Percentiles rank a stretch among this genome's conserved stretches.
Conservation (phyloP, 176 grass and related monocot species). For the Tuctoria greenei region DNA sequence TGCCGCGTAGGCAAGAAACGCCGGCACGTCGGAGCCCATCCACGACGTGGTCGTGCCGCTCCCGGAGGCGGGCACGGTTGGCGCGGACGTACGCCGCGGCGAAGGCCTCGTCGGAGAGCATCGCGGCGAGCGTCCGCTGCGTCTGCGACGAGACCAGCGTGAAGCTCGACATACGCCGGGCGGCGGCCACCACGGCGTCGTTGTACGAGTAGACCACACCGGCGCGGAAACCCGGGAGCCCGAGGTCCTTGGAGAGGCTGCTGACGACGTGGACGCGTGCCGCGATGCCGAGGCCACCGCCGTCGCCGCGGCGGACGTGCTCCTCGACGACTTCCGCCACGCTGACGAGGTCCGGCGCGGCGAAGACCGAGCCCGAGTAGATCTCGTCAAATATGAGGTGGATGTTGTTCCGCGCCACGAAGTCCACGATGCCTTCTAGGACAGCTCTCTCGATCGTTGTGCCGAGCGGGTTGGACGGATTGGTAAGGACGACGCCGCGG, state of each 20-base stretch:
- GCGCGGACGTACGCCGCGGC: conserved; percentile 43
- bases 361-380: conserved; percentile 64
- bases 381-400: conserved; percentile 65
- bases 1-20: conserved; percentile 44
- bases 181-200: conserved; percentile 47
- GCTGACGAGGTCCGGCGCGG: conserved; percentile 41
- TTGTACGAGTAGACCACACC: conserved; percentile 54
- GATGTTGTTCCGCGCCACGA: conserved; percentile 39
- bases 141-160: conserved; percentile 65
- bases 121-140: conserved; percentile 44
- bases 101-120: conserved; percentile 50
- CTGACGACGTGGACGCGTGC: conserved; percentile 58
- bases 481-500: conserved; percentile 47
- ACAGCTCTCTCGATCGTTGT: conserved; percentile 13
- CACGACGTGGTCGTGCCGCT: conserved; percentile 39
- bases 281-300: conserved; percentile 9
- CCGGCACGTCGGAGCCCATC: conserved; percentile 33
- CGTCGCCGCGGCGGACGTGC: neutral
- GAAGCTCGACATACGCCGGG: conserved; percentile 64
- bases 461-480: conserved; percentile 60
- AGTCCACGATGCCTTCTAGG: conserved; percentile 40
- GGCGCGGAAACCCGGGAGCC: conserved; percentile 49
- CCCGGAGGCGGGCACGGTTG: conserved; percentile 38
- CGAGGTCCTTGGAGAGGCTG: conserved; percentile 67
- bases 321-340: conserved; percentile 44